Conservation (phyloP, 192 early-diverging fungal genomes). For the Coemansia sp. region DNA sequence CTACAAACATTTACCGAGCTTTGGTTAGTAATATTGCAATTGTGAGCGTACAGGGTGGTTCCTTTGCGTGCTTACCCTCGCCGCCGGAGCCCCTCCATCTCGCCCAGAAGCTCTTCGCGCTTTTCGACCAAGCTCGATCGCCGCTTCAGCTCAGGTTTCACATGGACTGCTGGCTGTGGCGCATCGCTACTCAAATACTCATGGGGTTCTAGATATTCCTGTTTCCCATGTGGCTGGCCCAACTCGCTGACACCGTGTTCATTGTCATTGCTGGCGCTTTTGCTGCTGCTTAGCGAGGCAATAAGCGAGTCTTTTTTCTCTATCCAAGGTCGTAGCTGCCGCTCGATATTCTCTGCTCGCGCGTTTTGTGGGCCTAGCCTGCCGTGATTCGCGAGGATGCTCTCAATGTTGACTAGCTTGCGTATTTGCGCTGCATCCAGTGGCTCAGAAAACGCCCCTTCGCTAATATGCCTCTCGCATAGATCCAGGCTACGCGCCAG, state of each 20-base stretch:
- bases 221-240: neutral
- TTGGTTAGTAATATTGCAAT: neutral
- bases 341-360: slow-evolving; percentile 6
- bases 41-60: neutral
- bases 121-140: slow-evolving; percentile 16
- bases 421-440: slow-evolving; percentile 33
- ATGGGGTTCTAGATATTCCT: neutral
- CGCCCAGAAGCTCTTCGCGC: slow-evolving; percentile 46
- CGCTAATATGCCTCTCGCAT: slow-evolving; percentile 30
- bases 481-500: slow-evolving; percentile 20
- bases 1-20: slow-evolving; percentile 12
- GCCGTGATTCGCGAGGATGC: slow-evolving; percentile 2
- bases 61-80: slow-evolving; percentile 27
- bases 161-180: neutral
- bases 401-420: slow-evolving; percentile 36
- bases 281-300: neutral
- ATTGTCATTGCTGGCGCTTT: neutral
- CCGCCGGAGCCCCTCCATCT: slow-evolving; percentile 38
- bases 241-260: neutral
- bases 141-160: slow-evolving; percentile 6
- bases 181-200: neutral
- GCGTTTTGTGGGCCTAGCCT: neutral
- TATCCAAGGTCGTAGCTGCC: slow-evolving; percentile 27
- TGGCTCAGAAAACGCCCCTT: slow-evolving; percentile 29
- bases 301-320: slow-evolving; percentile 25